A percentile compares a stretch with the other conserved stretches of the same genome.
Conservation (phyloP, 257 asterid genomes). For the Solanum peruvianum region DNA sequence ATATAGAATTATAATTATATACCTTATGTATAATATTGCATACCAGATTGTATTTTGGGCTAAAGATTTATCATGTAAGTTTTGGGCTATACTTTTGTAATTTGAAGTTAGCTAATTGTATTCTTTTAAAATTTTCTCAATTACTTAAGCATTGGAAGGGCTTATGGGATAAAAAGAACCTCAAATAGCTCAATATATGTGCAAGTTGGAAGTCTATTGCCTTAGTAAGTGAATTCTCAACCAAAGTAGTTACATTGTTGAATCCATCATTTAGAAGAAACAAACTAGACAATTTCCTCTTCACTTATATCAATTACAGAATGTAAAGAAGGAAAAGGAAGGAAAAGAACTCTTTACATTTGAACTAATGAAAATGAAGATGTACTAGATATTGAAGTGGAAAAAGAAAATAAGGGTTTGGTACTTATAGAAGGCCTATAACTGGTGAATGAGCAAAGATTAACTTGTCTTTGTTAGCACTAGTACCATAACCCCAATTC, state of each 20-base stretch:
- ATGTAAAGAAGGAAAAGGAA: neutral
- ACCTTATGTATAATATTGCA: too few relatives aligned
- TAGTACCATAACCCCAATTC: slow-evolving; percentile 36
- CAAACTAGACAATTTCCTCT: neutral
- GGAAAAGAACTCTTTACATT: neutral
- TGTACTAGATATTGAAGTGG: neutral
- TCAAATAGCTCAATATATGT: neutral
- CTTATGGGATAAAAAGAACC: neutral
- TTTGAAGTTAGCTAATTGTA: neutral
- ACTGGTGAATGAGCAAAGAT: slow-evolving; percentile 78
- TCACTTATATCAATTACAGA: neutral
- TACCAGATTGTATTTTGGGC: neutral
- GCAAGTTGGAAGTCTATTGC: neutral
- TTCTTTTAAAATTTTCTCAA: too few relatives aligned
- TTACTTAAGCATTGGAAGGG: neutral
- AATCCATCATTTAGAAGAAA: neutral
- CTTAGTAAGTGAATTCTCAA: neutral
- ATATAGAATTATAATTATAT: too few relatives aligned
- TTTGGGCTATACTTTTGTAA: neutral
- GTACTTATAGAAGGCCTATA: slow-evolving; percentile 43
- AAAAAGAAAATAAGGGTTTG: neutral
- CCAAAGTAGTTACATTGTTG: neutral
- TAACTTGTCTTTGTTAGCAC: slow-evolving; percentile 44
- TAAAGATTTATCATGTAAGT: neutral
- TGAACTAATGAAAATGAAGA: neutral